phyloP scores from a whole-genome alignment of 306 rosid genomes.

The Acacia crassicarpa region DNA sequence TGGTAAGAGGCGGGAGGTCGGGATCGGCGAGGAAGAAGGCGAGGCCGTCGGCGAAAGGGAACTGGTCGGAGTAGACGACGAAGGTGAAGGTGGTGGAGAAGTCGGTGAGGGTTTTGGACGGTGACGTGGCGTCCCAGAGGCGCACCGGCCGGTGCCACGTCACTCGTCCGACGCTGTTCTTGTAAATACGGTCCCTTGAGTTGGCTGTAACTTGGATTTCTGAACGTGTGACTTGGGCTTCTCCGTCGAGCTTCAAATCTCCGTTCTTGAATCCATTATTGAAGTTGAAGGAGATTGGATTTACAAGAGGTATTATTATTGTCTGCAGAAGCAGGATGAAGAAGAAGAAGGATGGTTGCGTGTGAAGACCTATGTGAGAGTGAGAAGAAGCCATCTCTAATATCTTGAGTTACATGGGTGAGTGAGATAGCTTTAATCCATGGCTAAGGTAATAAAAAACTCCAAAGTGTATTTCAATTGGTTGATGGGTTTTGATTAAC shows the following conservation, averaged over 20 bases:
- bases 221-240: constrained; percentile 14
- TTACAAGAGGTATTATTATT: neutral
- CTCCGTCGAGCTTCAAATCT: constrained; percentile 29
- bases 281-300: constrained; percentile 33
- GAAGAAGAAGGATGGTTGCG: neutral
- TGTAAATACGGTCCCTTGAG: neutral
- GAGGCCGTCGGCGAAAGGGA: constrained; percentile 35
- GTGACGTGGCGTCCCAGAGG: constrained; percentile 42
- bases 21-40: constrained; percentile 51
- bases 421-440: neutral
- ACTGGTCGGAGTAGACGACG: constrained; percentile 27
- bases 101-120: constrained; percentile 29
- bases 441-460: neutral
- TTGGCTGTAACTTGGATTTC: constrained; percentile 35
- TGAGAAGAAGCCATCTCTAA: neutral
- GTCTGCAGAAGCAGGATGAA: neutral
- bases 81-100: constrained; percentile 52
- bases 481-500: neutral
- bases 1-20: constrained; percentile 20
- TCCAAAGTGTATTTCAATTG: neutral
- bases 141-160: constrained; percentile 40
- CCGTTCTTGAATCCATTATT: constrained; percentile 5
- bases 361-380: neutral
- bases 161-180: constrained; percentile 46
- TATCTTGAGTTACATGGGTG: neutral